phyloP scores from a whole-genome alignment of 78 protist species.

The Dictyostelium firmibasis region DNA sequence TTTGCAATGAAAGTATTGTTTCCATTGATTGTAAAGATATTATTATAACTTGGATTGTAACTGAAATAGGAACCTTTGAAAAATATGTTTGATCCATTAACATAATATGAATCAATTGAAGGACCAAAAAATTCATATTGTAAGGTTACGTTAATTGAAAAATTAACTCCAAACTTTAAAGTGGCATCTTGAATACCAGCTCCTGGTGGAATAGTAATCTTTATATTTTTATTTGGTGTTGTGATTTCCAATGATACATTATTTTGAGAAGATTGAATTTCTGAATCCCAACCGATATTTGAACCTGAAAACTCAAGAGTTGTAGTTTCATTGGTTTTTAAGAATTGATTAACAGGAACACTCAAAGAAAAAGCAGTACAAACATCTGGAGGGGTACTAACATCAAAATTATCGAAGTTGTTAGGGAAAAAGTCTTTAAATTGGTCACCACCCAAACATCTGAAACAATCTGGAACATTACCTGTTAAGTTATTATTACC shows the following conservation, averaged over 20 bases:
- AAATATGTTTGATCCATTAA: not conserved
- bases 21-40: no score
- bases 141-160: not conserved
- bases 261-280: not conserved
- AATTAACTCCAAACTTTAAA: not conserved
- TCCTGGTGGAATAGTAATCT: not conserved
- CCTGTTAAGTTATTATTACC: not conserved
- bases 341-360: not conserved
- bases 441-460: not conserved
- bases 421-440: not conserved
- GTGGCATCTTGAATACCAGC: not conserved
- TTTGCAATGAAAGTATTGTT: not conserved
- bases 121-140: not conserved
- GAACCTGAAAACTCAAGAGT: not conserved
- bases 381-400: not conserved
- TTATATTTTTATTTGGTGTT: not conserved
- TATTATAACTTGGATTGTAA: not conserved
- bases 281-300: not conserved
- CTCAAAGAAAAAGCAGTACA: not conserved
- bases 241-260: not conserved
- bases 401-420: not conserved
- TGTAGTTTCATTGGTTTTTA: not conserved
- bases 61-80: not conserved
- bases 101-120: not conserved
- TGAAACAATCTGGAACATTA: not conserved